Percentiles rank a stretch among this genome's conserved stretches.
phyloP scores from a whole-genome alignment of 1,139 yeast genomes.

The Waltiozyma sp. region DNA sequence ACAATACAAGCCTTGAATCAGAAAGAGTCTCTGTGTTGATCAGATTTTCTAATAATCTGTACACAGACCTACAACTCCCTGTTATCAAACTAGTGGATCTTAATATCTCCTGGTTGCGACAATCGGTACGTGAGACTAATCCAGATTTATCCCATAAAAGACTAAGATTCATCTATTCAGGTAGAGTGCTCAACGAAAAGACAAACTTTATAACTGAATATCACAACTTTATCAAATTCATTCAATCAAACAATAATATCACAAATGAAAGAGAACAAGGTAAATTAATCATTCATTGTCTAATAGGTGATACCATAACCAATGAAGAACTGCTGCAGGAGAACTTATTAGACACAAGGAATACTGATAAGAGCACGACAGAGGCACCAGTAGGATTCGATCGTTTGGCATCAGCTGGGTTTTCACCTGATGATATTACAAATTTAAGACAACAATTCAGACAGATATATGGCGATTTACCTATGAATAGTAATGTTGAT shows the following conservation, averaged over 20 bases:
- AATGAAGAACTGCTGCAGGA: constrained; percentile 53
- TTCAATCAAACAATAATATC: constrained; percentile 1
- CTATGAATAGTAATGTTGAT: constrained; percentile 4
- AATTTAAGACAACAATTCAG: constrained; percentile 68
- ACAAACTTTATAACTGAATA: constrained; percentile 37
- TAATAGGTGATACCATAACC: constrained; percentile 61
- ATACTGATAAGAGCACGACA: constrained; percentile 36
- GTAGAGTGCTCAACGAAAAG: constrained; percentile 53
- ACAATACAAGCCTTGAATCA: constrained; percentile 9
- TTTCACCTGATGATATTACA: constrained; percentile 62
- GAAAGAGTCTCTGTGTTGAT: constrained; percentile 27
- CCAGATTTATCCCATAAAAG: constrained; percentile 32
- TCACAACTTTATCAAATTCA: constrained; percentile 15
- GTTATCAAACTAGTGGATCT: constrained; percentile 26
- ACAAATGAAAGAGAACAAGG: constrained; percentile 10
- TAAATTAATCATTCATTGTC: constrained; percentile 60
- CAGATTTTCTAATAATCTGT: constrained; percentile 37
- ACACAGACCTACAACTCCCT: constrained; percentile 34
- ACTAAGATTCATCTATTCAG: constrained; percentile 63
- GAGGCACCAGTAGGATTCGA: constrained; percentile 85
- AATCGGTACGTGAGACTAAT: constrained; percentile 29
- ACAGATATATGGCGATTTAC: constrained; percentile 45
- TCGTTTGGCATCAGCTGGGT: constrained; percentile 72
- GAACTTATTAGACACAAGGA: constrained; percentile 42
- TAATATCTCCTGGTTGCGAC: constrained; percentile 33